Base-by-base conservation (phyloP, 2,329 filamentous ascomycete genomes). In the Ophiocordyceps australis region DNA sequence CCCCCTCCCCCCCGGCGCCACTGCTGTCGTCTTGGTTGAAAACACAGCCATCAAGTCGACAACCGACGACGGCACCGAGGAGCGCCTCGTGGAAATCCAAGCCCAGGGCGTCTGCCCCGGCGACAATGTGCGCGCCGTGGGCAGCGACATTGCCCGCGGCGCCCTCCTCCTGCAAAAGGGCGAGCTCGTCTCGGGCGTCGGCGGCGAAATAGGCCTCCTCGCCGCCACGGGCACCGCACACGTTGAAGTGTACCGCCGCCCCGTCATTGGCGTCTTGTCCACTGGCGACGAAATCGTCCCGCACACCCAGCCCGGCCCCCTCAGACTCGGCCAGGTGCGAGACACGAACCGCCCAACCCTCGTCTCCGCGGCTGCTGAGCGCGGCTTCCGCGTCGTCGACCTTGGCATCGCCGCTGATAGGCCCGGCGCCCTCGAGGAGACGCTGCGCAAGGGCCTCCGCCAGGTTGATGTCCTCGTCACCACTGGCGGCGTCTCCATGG, bases 401-500 rank as follows among this genome's bases (percentile, higher is more conserved):
- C 62, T 95, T 1, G 85, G 83, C 1, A 92, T 98, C 36, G 81
- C 74, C 2, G 69, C 62, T 21, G 81, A 91, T 47, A 68, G 69
- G 52, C 61, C 74, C 0, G 73, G 70, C 2, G 65, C 69, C 2
- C 62, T 98, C 1, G 86, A 95, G 45, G 59, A 76, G 40, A 72
- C 65, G 3, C 63, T 98, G 8, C 74, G 85, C 3, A 62, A 69
- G 30, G 81, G 77, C 1, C 58, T 95, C 32, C 66, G 78, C 13
- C 57, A 59, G 24, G 73, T 74, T 15, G 85, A 94, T 42, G 57
- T 95, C 9, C 65, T 98, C 30, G 72, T 98, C 41, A 95, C 89
- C 11, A 86, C 79, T 0, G 89, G 89, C 14, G 89, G 89, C 24
- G 89, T 95, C 13, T 92, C 81, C 8, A 98, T 98, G 89, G 89